Conservation (phyloP, 768 basidiomycete genomes). For the Xerocomus potaroensis region DNA sequence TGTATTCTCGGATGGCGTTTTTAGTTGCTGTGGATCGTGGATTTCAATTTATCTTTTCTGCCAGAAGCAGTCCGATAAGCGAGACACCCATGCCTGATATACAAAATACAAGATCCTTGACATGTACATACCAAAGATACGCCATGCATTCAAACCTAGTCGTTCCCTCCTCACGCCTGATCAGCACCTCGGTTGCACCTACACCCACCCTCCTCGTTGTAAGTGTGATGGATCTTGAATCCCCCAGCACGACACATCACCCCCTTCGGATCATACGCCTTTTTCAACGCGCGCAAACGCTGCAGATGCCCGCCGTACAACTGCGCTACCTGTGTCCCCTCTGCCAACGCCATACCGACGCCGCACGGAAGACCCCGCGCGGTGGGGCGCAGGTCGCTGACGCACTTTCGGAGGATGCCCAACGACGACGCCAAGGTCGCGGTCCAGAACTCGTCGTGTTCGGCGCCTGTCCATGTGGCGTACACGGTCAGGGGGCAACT, state of each 20-base stretch:
- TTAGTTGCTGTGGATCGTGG: background rate
- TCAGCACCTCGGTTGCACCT: background rate
- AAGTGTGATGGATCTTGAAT: slow-evolving; percentile 12
- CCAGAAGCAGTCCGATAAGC: too few relatives aligned
- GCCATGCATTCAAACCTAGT: background rate
- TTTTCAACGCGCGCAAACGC: background rate
- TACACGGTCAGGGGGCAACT: slow-evolving; percentile 13
- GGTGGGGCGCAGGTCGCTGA: background rate
- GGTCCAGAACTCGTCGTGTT: slow-evolving; percentile 11
- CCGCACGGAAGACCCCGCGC: slow-evolving; percentile 4
- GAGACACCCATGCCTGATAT: too few relatives aligned
- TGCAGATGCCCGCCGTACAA: slow-evolving; percentile 8
- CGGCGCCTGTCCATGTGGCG: slow-evolving; percentile 11
- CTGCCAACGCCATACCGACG: slow-evolving; percentile 7
- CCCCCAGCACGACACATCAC: slow-evolving; percentile 15
- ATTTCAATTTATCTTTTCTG: too few relatives aligned
- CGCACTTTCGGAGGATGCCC: background rate
- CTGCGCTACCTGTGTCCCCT: background rate
- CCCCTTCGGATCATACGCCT: slow-evolving; percentile 7
- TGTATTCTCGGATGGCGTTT: slow-evolving; percentile 2
- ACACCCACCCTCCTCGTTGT: background rate
- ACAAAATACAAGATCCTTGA: too few relatives aligned
- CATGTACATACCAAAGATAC: too few relatives aligned
- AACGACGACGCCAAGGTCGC: slow-evolving; percentile 1
- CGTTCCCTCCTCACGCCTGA: background rate